Conservation (phyloP, 495 filamentous ascomycete genomes). For the Tuber aestivum region DNA sequence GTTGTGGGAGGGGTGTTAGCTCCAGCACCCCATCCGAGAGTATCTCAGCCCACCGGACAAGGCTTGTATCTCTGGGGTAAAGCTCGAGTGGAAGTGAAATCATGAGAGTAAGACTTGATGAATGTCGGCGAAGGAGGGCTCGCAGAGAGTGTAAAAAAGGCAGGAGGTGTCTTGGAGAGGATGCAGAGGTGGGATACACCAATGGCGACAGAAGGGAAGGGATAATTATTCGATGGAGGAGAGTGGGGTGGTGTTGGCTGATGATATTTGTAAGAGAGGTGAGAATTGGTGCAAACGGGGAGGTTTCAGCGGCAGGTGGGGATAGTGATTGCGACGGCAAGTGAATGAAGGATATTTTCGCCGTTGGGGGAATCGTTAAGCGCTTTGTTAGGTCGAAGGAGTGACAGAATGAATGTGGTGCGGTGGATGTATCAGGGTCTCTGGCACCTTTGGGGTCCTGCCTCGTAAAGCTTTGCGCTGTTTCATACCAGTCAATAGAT, state of each 20-base stretch:
- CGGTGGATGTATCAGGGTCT: constrained; percentile 2
- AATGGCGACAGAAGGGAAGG: constrained; percentile 78
- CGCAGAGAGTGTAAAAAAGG: constrained; percentile 78
- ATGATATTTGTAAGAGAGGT: constrained; percentile 56
- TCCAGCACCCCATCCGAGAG: constrained; percentile 82
- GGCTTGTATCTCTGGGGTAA: constrained; percentile 67
- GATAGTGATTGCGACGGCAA: constrained; percentile 17
- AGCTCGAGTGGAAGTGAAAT: constrained; percentile 74
- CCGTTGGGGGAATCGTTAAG: constrained; percentile 54
- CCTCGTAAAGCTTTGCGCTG: constrained; percentile 13
- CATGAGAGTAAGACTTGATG: constrained; percentile 62
- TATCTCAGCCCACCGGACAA: constrained; percentile 83
- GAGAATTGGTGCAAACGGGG: constrained; percentile 51
- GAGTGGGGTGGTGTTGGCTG: constrained; percentile 51
- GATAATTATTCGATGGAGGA: constrained; percentile 75
- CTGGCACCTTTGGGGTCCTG: background rate
- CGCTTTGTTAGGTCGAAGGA: constrained; percentile 84
- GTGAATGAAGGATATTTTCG: constrained; percentile 56
- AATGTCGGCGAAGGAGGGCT: constrained; percentile 62
- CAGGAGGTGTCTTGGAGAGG: constrained; percentile 64
- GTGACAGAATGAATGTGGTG: constrained; percentile 64
- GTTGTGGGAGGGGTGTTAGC: constrained; percentile 67
- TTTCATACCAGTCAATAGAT: background rate
- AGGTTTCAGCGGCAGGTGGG: background rate
- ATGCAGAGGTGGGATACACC: constrained; percentile 63